phyloP scores from a whole-genome alignment of 2,329 filamentous ascomycete genomes.

The Sporothrix variecibatus region DNA sequence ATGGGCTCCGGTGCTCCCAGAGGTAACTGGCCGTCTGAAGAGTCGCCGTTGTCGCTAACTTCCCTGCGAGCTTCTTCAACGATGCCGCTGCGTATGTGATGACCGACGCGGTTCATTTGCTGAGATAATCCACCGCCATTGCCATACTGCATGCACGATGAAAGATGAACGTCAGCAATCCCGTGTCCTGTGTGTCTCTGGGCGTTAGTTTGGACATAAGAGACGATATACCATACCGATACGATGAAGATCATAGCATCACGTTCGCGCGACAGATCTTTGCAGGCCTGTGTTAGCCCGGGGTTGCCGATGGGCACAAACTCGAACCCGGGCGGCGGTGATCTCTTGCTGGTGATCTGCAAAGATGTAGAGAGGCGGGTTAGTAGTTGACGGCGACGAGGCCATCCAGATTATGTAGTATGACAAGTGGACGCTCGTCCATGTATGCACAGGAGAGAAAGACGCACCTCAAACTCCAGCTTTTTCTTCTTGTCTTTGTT shows the following conservation, averaged over 20 bases:
- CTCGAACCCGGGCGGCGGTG: conserved; percentile 61
- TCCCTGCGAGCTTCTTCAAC: conserved; percentile 55
- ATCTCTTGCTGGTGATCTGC: conserved; percentile 55
- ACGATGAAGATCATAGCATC: conserved; percentile 68
- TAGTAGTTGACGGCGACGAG: background rate
- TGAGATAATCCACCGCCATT: conserved; percentile 27
- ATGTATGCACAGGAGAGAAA: background rate
- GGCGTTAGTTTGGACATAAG: background rate
- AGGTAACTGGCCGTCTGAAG: conserved; percentile 32
- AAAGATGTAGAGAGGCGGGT: background rate
- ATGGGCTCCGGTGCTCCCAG: conserved; percentile 56
- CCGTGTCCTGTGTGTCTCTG: background rate
- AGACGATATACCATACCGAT: conserved; percentile 49
- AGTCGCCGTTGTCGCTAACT: conserved; percentile 36
- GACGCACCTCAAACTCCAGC: conserved; percentile 61
- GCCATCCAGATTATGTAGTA: background rate
- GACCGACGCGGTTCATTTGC: conserved; percentile 61
- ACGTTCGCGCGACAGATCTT: conserved; percentile 63
- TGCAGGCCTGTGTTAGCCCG: conserved; percentile 60
- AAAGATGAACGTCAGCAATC: conserved; percentile 34
- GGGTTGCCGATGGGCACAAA: conserved; percentile 66
- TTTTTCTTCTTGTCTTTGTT: conserved; percentile 67
- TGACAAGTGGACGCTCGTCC: background rate
- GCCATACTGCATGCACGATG: background rate
- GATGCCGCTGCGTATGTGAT: conserved; percentile 61